Evolutionary conservation across 2,329 filamentous ascomycete species (phyloP).

Genomic region (Colletotrichum cuscutae): DNA sequence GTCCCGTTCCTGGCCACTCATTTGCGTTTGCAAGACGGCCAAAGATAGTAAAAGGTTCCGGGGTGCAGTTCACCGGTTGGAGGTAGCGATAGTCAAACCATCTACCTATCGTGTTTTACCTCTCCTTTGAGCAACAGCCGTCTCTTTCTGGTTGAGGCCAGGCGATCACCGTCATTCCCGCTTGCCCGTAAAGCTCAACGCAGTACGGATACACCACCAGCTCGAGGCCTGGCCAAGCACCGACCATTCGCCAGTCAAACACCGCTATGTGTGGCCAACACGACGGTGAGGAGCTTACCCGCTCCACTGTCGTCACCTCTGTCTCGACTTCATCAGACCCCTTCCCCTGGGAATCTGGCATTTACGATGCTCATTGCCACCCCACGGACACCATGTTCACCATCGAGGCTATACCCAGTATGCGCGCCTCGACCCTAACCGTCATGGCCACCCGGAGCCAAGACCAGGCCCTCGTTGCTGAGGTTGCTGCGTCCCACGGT

Average conservation of each 20-base stretch:
- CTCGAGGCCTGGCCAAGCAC: neutral
- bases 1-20: neutral
- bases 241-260: constrained; percentile 2
- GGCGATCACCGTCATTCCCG: constrained; percentile 4
- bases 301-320: constrained; percentile 13
- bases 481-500: constrained; percentile 66
- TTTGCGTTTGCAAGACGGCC: neutral
- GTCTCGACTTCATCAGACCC: constrained; percentile 35
- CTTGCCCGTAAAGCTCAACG: constrained; percentile 12
- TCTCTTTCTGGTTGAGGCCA: neutral
- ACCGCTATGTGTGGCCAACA: constrained; percentile 31
- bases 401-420: constrained; percentile 66
- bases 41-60: neutral
- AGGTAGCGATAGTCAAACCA: neutral
- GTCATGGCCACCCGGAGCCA: constrained; percentile 82
- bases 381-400: constrained; percentile 81
- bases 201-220: neutral
- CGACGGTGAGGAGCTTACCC: neutral
- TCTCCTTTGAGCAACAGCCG: constrained; percentile 3
- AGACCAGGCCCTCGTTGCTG: constrained; percentile 78
- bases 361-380: constrained; percentile 86
- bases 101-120: neutral
- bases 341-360: constrained; percentile 77
- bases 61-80: neutral
- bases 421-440: constrained; percentile 74